phyloP scores from a whole-genome alignment of 768 basidiomycete genomes.

The Mycena belliarum region DNA sequence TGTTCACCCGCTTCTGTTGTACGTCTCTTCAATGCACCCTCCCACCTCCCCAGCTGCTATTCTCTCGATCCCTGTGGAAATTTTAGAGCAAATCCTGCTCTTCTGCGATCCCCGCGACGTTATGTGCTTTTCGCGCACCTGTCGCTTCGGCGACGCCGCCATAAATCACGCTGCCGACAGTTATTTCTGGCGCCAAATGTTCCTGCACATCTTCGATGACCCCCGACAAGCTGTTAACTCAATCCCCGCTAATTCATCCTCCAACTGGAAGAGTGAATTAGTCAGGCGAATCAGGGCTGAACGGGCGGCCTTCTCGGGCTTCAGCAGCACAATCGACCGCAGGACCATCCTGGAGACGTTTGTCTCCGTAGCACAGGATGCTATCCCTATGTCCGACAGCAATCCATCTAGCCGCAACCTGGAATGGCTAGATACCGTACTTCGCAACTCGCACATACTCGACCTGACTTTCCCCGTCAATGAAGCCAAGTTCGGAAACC shows the following conservation, averaged over 20 bases:
- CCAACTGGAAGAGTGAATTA: slow-evolving; percentile 38
- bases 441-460: slow-evolving; percentile 42
- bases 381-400: slow-evolving; percentile 27
- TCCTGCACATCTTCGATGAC: slow-evolving; percentile 66
- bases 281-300: slow-evolving; percentile 45
- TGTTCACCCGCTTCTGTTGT: slow-evolving; percentile 4
- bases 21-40: neutral
- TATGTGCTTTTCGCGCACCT: slow-evolving; percentile 59
- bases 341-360: slow-evolving; percentile 40
- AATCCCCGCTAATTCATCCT: slow-evolving; percentile 12
- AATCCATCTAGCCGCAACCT: slow-evolving; percentile 40
- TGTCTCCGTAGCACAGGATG: slow-evolving; percentile 39
- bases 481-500: slow-evolving; percentile 38
- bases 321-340: slow-evolving; percentile 24
- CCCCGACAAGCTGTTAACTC: slow-evolving; percentile 41
- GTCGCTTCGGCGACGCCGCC: slow-evolving; percentile 45
- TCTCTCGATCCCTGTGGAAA: slow-evolving; percentile 54
- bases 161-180: slow-evolving; percentile 53
- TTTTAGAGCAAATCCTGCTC: slow-evolving; percentile 57
- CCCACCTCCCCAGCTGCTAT: slow-evolving; percentile 1
- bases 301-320: slow-evolving; percentile 21
- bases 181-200: slow-evolving; percentile 70
- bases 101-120: slow-evolving; percentile 60
- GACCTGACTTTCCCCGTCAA: slow-evolving; percentile 20
- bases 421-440: slow-evolving; percentile 45